Evolutionary conservation across 352 stramenopile genomes (phyloP), one percentile per base, ranked within the genome.

Genomic region (Lagenidium sp.): DNA sequence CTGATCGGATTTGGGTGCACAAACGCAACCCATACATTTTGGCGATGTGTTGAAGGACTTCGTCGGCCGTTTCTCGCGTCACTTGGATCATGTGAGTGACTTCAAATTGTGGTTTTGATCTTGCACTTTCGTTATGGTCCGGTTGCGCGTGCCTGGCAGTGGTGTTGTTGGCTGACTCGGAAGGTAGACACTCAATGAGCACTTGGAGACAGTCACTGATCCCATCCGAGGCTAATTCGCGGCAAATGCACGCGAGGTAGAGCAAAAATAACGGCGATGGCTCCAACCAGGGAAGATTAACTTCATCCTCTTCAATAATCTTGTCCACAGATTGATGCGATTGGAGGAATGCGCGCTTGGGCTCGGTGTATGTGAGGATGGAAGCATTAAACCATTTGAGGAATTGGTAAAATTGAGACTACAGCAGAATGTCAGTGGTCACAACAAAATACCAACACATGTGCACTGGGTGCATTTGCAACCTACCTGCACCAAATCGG

Each of bases 321-420:
- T 20, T 26, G 11, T 10, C 28, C 10, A 13, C 18, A 36, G 11
- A 45, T 18, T 16, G 26, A 29, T 36, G 44, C 28, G 28, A 8
- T 13, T 15, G 42, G 32, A 60, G 39, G 40, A 84, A 86, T 22
- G 71, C 69, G 2, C 76, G 70, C 47, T 82, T 82, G 1, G 70
- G 63, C 31, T 90, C 77, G 7, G 69, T 78, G 63, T 87, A 93
- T 48, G 62, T 66, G 12, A 86, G 43, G 36, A 82, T 48, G 0
- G 68, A 58, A 5, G 43, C 41, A 41, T 86, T 90, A 37, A 90
- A 86, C 80, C 80, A 93, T 45, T 82, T 81, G 2, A 93, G 44
- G 36, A 88, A 90, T 31, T 73, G 52, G 50, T 85, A 88, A 41
- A 93, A 88, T 54, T 87, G 72, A 4, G 55, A 67, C 65, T 83